phyloP scores from a whole-genome alignment of 495 filamentous ascomycete species.

The Penicillium alfredii region DNA sequence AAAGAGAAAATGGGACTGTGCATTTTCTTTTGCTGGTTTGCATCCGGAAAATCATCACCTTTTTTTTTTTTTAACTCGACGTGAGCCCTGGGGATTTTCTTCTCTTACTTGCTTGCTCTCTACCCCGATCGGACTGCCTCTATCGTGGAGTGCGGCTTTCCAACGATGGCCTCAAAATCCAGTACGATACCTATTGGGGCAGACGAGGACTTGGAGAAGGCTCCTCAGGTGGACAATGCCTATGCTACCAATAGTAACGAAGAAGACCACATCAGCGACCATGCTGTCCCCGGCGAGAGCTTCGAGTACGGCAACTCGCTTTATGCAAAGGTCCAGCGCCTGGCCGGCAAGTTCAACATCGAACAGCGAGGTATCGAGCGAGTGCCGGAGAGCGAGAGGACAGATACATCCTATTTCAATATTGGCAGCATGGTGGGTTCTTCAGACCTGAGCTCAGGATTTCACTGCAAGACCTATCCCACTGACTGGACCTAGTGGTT shows the following conservation, averaged over 20 bases:
- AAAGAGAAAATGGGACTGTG: conserved; percentile 24
- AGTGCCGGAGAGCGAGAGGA: conserved; percentile 68
- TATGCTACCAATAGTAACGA: conserved; percentile 25
- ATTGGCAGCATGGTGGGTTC: conserved; percentile 67
- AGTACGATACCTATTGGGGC: conserved; percentile 21
- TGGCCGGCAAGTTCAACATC: conserved; percentile 63
- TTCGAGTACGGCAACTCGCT: conserved; percentile 56
- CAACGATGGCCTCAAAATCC: conserved; percentile 14
- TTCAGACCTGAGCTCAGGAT: conserved; percentile 8
- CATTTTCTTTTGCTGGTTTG: conserved; percentile 4
- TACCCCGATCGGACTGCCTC: no score
- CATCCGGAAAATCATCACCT: no score
- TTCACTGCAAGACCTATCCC: conserved; percentile 7
- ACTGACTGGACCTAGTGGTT: conserved; percentile 59
- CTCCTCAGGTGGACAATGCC: conserved; percentile 30
- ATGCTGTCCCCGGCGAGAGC: conserved; percentile 55
- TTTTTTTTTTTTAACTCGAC: no score
- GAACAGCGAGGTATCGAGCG: conserved; percentile 79
- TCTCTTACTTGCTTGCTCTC: no score
- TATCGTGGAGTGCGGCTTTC: conserved; percentile 6
- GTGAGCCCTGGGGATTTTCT: no score
- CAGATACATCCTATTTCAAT: conserved; percentile 58
- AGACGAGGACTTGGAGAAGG: conserved; percentile 37
- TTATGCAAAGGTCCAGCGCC: conserved; percentile 62
- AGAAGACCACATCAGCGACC: conserved; percentile 40